Evolutionary conservation across 176 grass and related monocot genomes (phyloP).

Genomic region (Oryza glumipatula): DNA sequence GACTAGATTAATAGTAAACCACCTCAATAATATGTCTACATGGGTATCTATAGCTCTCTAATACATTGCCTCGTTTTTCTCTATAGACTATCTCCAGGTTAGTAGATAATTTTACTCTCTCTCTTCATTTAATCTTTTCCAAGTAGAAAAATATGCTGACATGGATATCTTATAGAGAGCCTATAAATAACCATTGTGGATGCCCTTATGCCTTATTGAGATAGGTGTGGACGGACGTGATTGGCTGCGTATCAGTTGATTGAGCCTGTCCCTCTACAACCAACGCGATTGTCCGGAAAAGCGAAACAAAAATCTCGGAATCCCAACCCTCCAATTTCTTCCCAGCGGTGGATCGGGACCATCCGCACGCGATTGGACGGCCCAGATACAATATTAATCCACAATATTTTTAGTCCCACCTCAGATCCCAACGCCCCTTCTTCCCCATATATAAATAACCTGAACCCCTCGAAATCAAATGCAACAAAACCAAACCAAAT

Average conservation of each 20-base stretch:
- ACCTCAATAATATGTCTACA: too few relatives aligned
- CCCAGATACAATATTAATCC: not conserved
- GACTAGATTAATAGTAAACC: too few relatives aligned
- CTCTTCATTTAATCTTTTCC: too few relatives aligned
- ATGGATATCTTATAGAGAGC: too few relatives aligned
- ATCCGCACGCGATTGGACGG: not conserved
- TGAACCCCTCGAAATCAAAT: not conserved
- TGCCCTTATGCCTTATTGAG: too few relatives aligned
- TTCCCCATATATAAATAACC: not conserved
- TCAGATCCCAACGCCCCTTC: not conserved
- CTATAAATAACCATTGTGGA: too few relatives aligned
- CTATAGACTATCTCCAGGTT: too few relatives aligned
- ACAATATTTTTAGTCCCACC: not conserved
- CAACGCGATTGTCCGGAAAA: not conserved
- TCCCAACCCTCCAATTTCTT: not conserved
- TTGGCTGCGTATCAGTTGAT: not conserved
- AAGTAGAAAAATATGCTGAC: too few relatives aligned
- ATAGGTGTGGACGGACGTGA: not conserved
- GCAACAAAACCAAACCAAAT: not conserved
- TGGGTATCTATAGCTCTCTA: too few relatives aligned
- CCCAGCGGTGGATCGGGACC: not conserved
- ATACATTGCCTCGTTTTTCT: too few relatives aligned
- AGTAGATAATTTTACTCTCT: too few relatives aligned
- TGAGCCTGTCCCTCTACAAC: not conserved
- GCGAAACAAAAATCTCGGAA: not conserved